phyloP scores from a whole-genome alignment of 2,329 filamentous ascomycete species.

The Ophiobolus disseminans region DNA sequence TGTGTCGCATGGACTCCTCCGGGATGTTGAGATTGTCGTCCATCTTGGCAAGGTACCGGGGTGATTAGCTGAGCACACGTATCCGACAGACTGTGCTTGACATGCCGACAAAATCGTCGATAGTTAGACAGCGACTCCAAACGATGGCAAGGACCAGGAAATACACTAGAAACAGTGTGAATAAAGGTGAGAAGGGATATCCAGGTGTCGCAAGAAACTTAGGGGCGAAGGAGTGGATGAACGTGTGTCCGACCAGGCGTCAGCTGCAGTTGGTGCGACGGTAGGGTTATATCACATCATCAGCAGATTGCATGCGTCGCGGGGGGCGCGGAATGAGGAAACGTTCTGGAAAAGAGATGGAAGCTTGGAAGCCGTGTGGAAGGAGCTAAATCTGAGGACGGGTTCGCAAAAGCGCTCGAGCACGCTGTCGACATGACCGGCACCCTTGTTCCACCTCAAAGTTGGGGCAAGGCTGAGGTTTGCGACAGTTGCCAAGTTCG shows the following conservation, averaged over 20 bases:
- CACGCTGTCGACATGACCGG: constrained; percentile 34
- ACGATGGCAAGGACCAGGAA: constrained; percentile 3
- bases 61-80: constrained; percentile 16
- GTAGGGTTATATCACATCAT: constrained; percentile 47
- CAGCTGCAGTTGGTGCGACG: constrained; percentile 45
- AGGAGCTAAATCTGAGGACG: constrained; percentile 43
- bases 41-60: constrained; percentile 30
- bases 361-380: constrained; percentile 38
- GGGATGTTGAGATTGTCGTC: constrained; percentile 46
- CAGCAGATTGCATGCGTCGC: constrained; percentile 37
- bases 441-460: constrained; percentile 41
- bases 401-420: constrained; percentile 39
- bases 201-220: constrained; percentile 26
- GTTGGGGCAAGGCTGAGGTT: constrained; percentile 47
- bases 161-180: constrained; percentile 13
- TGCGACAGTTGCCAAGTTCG: constrained; percentile 34
- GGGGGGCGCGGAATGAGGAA: constrained; percentile 44
- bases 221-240: constrained; percentile 42
- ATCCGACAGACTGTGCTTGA: constrained; percentile 15
- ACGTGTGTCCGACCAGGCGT: constrained; percentile 40
- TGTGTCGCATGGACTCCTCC: constrained; percentile 48
- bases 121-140: constrained; percentile 4
- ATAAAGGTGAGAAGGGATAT: constrained; percentile 30
- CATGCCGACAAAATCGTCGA: constrained; percentile 23
- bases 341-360: constrained; percentile 37